Conservation (phyloP, 108 stramenopile species). For the Seminavis robusta region DNA sequence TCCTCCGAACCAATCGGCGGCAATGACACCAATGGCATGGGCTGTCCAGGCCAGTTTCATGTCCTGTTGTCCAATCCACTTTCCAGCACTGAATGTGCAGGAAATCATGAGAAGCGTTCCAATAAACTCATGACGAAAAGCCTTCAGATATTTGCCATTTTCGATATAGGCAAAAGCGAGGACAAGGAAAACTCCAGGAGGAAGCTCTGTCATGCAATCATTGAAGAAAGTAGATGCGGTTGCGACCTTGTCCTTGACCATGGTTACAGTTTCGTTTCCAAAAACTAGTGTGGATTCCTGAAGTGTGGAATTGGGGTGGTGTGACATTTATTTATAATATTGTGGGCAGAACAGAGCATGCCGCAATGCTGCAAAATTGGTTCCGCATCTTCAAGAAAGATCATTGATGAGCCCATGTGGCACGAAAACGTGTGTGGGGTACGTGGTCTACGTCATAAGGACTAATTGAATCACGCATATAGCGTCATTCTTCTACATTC, state of each 20-base stretch:
- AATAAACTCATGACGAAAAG: slow-evolving; percentile 71
- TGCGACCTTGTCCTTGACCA: slow-evolving; percentile 15
- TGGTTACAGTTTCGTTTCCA: slow-evolving; percentile 4
- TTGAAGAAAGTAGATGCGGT: slow-evolving; percentile 8
- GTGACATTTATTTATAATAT: too few relatives aligned
- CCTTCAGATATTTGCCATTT: slow-evolving; percentile 49
- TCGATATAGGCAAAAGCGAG: slow-evolving; percentile 58
- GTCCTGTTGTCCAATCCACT: slow-evolving; percentile 71
- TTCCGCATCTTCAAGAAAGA: too few relatives aligned
- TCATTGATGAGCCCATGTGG: too few relatives aligned
- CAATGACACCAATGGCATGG: slow-evolving; percentile 74
- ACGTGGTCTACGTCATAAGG: too few relatives aligned
- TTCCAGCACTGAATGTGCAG: slow-evolving; percentile 84
- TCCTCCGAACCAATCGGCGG: slow-evolving; percentile 77
- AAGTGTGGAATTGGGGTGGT: too few relatives aligned
- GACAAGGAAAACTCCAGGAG: slow-evolving; percentile 59
- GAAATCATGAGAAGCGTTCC: slow-evolving; percentile 82
- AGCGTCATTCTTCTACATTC: too few relatives aligned
- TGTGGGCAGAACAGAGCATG: too few relatives aligned
- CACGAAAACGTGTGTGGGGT: too few relatives aligned
- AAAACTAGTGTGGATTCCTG: too few relatives aligned
- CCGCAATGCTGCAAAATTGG: too few relatives aligned
- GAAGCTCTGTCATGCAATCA: slow-evolving; percentile 32
- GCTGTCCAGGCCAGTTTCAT: slow-evolving; percentile 62
- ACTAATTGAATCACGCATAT: too few relatives aligned